Evolutionary conservation across 2,329 filamentous ascomycete genomes (phyloP).

Genomic region (Diaporthe amygdali): DNA sequence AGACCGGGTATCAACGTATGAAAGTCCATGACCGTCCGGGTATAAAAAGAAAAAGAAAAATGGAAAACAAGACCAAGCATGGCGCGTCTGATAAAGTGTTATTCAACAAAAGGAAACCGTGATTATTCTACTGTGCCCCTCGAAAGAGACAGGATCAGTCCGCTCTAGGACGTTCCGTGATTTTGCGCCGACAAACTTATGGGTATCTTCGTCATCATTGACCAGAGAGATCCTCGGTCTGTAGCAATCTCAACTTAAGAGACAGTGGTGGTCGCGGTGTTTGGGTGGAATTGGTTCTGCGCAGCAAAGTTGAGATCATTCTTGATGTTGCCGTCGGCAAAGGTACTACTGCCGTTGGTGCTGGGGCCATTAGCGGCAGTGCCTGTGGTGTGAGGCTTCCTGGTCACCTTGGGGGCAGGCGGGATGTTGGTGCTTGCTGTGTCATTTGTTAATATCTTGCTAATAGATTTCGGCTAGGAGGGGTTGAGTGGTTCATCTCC

Average conservation of each 20-base stretch:
- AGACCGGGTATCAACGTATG: slow-evolving; percentile 21
- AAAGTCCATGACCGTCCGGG: slow-evolving; percentile 13
- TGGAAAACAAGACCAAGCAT: not conserved
- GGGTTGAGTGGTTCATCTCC: not conserved
- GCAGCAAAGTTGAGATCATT: not conserved
- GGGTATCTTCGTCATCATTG: not conserved
- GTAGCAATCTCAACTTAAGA: not conserved
- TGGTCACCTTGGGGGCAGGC: slow-evolving; percentile 53
- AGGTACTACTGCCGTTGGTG: slow-evolving; percentile 26
- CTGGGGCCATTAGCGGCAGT: slow-evolving; percentile 13
- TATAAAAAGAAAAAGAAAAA: slow-evolving; percentile 20
- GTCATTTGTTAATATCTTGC: not conserved
- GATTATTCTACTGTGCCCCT: not conserved
- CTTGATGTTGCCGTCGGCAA: slow-evolving; percentile 30
- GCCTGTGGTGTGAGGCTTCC: slow-evolving; percentile 46
- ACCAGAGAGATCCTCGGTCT: not conserved
- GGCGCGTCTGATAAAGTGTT: not conserved
- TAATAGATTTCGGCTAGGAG: no score
- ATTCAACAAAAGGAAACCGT: slow-evolving; percentile 10
- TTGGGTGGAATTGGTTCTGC: not conserved
- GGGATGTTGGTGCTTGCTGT: slow-evolving; percentile 72
- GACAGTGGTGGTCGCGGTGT: slow-evolving; percentile 3
- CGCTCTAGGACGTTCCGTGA: not conserved
- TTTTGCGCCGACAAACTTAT: no score
- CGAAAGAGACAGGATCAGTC: not conserved